phyloP scores from a whole-genome alignment of 768 basidiomycete genomes.

The Termitomyces sp. region DNA sequence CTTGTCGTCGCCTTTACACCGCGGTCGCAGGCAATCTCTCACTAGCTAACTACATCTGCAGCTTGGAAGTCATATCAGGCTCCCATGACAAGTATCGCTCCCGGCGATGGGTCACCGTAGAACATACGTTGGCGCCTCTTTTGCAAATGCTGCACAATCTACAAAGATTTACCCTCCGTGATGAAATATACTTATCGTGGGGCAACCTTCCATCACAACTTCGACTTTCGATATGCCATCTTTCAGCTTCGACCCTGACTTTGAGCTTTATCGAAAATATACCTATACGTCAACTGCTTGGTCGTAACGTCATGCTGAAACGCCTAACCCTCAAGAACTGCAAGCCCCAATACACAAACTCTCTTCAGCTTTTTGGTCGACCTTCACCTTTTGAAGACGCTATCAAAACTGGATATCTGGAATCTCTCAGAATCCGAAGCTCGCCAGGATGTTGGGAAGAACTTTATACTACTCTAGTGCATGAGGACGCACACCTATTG shows the following conservation, averaged over 20 bases:
- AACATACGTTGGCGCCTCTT: conserved; percentile 14
- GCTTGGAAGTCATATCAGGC: not conserved
- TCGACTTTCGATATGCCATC: conserved; percentile 2
- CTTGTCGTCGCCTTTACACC: conserved; percentile 1
- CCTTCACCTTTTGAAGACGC: not conserved
- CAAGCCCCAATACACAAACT: not conserved
- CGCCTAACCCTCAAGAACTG: not conserved
- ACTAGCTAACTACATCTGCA: not conserved
- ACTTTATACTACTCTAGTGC: not conserved
- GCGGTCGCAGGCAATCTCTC: not conserved
- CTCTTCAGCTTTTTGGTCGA: not conserved
- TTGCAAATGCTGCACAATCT: conserved; percentile 12
- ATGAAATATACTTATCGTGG: not conserved
- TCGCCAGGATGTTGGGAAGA: conserved; percentile 4
- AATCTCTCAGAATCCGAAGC: not conserved
- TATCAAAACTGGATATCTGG: conserved; percentile 2
- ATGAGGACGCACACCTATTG: not conserved
- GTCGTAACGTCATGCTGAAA: not conserved
- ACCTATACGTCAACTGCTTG: conserved; percentile 7
- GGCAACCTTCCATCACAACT: not conserved
- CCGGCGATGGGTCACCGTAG: conserved; percentile 16
- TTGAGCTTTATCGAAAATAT: conserved; percentile 3
- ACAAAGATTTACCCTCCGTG: conserved; percentile 8
- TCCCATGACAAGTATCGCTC: conserved; percentile 7
- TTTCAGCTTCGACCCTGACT: conserved; percentile 6